phyloP scores from a whole-genome alignment of 352 stramenopile species.

The Pythium chondricola region DNA sequence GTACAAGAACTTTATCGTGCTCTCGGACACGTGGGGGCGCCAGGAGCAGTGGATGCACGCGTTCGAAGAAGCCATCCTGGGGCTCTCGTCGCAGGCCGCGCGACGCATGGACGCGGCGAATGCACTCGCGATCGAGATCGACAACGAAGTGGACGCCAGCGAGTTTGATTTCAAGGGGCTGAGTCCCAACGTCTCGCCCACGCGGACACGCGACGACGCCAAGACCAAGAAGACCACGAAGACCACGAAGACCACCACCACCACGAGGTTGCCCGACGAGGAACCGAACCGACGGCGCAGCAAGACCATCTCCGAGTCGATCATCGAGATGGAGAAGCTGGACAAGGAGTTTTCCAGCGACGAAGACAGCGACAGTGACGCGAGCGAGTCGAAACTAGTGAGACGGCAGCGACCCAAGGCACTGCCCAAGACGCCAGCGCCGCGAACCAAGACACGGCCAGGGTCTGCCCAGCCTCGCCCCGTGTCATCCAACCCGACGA shows the following conservation, averaged over 20 bases:
- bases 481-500: background rate
- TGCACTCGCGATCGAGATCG: constrained; percentile 81
- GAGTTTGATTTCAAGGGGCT: constrained; percentile 55
- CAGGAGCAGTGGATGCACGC: constrained; percentile 87
- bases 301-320: constrained; percentile 33
- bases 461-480: constrained; percentile 8
- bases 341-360: constrained; percentile 26
- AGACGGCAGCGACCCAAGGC: constrained; percentile 1
- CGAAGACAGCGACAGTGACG: constrained; percentile 11
- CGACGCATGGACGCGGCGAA: constrained; percentile 59
- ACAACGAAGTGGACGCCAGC: constrained; percentile 81
- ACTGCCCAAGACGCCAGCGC: constrained; percentile 2
- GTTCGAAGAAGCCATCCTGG: constrained; percentile 72
- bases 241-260: constrained; percentile 2
- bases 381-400: background rate
- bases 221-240: constrained; percentile 1
- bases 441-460: constrained; percentile 15
- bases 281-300: constrained; percentile 19
- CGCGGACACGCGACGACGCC: constrained; percentile 5
- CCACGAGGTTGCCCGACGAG: background rate
- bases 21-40: constrained; percentile 78
- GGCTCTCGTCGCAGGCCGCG: constrained; percentile 46
- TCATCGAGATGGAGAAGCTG: constrained; percentile 26
- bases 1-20: constrained; percentile 86
- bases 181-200: constrained; percentile 9